These are phyloP conservation scores for Neonectria punicea DNA, from an alignment of 2,329 filamentous ascomycete genomes.

Conservation along the genomic window DNA sequence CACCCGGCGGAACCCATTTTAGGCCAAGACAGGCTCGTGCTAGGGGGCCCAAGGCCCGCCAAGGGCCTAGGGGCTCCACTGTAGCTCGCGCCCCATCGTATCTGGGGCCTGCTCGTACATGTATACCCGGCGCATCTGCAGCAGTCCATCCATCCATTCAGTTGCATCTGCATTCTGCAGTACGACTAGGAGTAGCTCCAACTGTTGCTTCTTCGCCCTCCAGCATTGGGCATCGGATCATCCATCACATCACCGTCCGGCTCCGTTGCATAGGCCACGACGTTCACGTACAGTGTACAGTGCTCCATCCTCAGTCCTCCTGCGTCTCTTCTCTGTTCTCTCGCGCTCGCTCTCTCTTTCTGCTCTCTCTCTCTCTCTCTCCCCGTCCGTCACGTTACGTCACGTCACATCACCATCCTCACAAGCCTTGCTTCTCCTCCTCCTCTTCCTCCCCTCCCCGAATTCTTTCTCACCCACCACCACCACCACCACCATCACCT, in stretches of 20 bases:
- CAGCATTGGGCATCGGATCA: not conserved
- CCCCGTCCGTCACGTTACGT: conserved; percentile 9
- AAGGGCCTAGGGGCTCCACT: not conserved
- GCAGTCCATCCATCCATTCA: conserved; percentile 11
- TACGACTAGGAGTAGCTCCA: not conserved
- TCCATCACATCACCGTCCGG: not conserved
- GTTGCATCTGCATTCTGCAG: not conserved
- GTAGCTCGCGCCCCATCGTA: not conserved
- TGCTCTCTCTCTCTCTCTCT: not conserved
- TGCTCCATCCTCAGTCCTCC: not conserved
- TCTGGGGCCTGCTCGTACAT: not conserved
- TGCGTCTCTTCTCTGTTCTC: not conserved
- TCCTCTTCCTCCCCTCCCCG: conserved; percentile 16
- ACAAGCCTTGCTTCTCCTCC: conserved; percentile 23
- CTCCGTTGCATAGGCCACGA: not conserved
- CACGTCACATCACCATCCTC: conserved; percentile 12
- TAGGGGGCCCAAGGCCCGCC: not conserved
- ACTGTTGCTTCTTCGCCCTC: conserved; percentile 13
- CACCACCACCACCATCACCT: not conserved
- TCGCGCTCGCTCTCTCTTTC: not conserved
- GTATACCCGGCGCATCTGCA: conserved; percentile 6
- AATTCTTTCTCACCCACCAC: not conserved
- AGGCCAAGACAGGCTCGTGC: not conserved
- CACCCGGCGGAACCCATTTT: not conserved
- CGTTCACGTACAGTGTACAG: not conserved